Percentiles rank a stretch among this genome's conserved stretches.
phyloP scores from a whole-genome alignment of 2,329 filamentous ascomycete species.

The Alternaria consortialis region DNA sequence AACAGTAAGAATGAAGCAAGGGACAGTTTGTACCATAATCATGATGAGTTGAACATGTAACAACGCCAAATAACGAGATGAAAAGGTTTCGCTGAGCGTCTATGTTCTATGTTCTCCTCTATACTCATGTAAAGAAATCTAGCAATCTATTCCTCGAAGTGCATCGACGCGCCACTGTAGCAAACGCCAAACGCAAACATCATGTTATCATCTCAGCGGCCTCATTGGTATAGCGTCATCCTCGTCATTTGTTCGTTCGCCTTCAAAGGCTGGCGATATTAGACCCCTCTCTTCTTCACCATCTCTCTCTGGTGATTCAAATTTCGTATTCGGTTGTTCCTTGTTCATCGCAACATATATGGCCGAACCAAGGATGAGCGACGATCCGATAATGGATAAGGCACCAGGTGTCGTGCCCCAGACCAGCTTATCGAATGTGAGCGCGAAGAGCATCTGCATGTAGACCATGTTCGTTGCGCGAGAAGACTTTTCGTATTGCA shows the following conservation, averaged over 20 bases:
- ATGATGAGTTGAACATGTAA: accelerated
- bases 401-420: slow-evolving; percentile 68
- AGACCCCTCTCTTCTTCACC: slow-evolving; percentile 48
- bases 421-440: slow-evolving; percentile 70
- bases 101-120: neutral
- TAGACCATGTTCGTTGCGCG: slow-evolving; percentile 74
- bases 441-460: slow-evolving; percentile 74
- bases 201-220: slow-evolving; percentile 19
- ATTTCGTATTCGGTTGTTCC: slow-evolving; percentile 44
- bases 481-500: slow-evolving; percentile 73
- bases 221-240: slow-evolving; percentile 30
- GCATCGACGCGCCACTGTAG: neutral
- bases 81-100: neutral
- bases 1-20: neutral
- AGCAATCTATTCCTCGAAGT: neutral
- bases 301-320: slow-evolving; percentile 17
- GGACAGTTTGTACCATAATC: accelerated
- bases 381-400: slow-evolving; percentile 68
- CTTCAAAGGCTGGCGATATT: slow-evolving; percentile 31
- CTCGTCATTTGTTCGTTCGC: slow-evolving; percentile 20
- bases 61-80: accelerated
- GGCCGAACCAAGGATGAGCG: slow-evolving; percentile 70
- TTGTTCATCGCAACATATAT: slow-evolving; percentile 70
- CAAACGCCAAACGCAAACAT: neutral
- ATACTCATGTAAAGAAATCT: neutral